Base-by-base conservation (phyloP, 2,329 filamentous ascomycete genomes). In the Penicillium hesseltinei region DNA sequence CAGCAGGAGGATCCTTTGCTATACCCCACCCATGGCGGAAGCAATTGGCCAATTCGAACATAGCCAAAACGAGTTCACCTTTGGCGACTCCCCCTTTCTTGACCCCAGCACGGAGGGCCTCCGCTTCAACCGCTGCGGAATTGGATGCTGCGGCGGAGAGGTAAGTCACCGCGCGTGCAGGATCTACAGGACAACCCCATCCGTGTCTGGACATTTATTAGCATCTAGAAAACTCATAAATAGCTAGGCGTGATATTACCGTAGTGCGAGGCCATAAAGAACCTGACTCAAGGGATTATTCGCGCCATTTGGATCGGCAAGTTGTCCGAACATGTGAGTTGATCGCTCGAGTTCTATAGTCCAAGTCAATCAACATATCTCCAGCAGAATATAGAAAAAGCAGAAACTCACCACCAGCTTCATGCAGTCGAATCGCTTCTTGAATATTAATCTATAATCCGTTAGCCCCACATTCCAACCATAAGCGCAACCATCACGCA, bases 281-380 rank as follows among this genome's bases (percentile, higher is more conserved):
- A 99, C 94, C 77, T 99, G 93, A 69, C 91, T 94, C 62, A 99
- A 82, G 40, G 94, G 90, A 76, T 97, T 96, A 72, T 97, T 96
- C 49, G 88, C 85, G 25, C 91, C 92, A 53, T 86, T 81, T 0
- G 90, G 90, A 72, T 96, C 88, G 52, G 94, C 94, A 65, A 99
- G 80, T 59, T 82, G 81, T 29, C 86, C 89, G 77, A 99, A 99
- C 76, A 97, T 85, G 51, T 80, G 79, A n/a, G 94, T 97, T 52
- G 92, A 94, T 68, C 81, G 78, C 68, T 86, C 84, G 56, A 96
- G 82, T 59, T 94, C 83, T 82, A 64, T 56, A 50, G 1, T 5
- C 7, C 19, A 38, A 7, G 21, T 49, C 15, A 36, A 19, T 42
- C 4, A 19, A 50, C 4, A 15, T 45, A 11, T 13, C 31, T 25